Conservation (phyloP, 176 grass and related monocot genomes). For the Avena atlantica region DNA sequence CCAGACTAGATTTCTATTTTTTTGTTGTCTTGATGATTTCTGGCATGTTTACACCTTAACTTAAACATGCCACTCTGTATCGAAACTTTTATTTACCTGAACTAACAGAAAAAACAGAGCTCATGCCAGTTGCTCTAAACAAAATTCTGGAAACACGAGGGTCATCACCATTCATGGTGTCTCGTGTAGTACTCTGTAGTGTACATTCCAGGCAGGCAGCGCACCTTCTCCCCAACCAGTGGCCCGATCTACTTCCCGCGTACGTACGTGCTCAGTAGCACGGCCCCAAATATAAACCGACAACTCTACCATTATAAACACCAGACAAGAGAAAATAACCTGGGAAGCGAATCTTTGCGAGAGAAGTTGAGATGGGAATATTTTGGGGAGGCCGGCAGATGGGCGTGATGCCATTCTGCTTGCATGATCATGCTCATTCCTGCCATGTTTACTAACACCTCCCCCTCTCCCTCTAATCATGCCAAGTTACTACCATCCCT, state of each 20-base stretch:
- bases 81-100: no score
- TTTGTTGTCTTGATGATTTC: no score
- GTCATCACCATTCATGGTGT: background rate
- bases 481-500: constrained; percentile 8
- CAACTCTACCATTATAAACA: background rate
- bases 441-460: background rate
- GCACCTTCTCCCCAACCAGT: background rate
- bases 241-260: background rate
- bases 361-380: constrained; percentile 47
- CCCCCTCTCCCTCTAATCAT: constrained; percentile 14
- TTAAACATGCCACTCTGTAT: no score
- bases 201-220: background rate
- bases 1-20: no score
- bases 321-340: background rate
- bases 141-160: background rate
- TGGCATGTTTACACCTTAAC: no score
- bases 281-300: background rate
- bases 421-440: constrained; percentile 15
- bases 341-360: background rate
- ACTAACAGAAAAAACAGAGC: no score
- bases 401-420: constrained; percentile 41
- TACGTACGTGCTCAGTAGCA: background rate
- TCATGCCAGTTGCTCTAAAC: no score
- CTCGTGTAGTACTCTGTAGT: background rate
- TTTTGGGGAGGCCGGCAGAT: constrained; percentile 24